These are phyloP conservation scores for Chondrostereum purpureum DNA, from an alignment of 1,284 basidiomycete genomes.

Conservation along the genomic window DNA sequence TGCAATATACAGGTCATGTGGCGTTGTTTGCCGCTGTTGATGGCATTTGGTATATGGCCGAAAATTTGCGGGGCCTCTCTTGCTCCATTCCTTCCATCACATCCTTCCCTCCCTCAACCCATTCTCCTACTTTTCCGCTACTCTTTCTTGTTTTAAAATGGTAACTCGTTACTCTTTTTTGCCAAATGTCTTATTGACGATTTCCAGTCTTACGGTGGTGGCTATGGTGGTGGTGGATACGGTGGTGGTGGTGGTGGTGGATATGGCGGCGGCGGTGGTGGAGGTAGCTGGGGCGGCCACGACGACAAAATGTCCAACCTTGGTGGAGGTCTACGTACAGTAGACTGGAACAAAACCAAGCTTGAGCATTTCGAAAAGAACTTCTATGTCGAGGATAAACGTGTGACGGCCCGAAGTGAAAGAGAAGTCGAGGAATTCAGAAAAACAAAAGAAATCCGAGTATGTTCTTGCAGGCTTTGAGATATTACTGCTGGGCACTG, in stretches of 20 bases:
- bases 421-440: constrained; percentile 88
- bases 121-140: constrained; percentile 1
- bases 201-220: constrained; percentile 21
- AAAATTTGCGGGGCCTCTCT: not conserved
- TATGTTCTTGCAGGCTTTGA: constrained; percentile 19
- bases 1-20: too few relatives aligned
- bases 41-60: not conserved
- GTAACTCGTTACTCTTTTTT: not conserved
- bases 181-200: not conserved
- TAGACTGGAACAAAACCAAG: constrained; percentile 78
- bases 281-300: constrained; percentile 49
- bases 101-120: not conserved
- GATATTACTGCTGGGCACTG: not conserved
- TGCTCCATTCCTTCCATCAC: not conserved
- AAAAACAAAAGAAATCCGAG: constrained; percentile 82
- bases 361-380: constrained; percentile 90
- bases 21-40: too few relatives aligned
- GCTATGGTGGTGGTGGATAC: constrained; percentile 29
- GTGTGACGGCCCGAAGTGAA: constrained; percentile 74
- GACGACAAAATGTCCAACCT: constrained; percentile 82
- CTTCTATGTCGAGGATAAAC: constrained; percentile 94
- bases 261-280: constrained; percentile 42
- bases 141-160: not conserved
- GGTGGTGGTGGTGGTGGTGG: constrained; percentile 28
- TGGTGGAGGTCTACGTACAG: constrained; percentile 75